Base-by-base conservation (phyloP, 208 protist genomes). In the Trypanosoma cruzi region DNA sequence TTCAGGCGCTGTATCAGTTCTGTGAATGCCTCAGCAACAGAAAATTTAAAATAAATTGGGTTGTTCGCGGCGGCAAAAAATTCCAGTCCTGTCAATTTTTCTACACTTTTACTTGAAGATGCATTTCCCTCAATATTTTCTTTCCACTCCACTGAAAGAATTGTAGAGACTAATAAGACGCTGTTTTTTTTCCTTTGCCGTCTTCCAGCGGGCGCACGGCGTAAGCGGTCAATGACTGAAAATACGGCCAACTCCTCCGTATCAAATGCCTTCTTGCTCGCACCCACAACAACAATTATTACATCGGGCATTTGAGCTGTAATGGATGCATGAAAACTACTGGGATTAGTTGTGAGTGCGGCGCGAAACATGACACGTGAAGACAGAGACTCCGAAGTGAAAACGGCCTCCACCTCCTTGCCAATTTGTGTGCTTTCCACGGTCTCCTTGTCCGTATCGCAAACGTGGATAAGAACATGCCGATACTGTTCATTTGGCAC, bases 401-500 rank as follows among this genome's bases (percentile, higher is more conserved):
- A 69, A 31, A 54, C 20, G 8, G 62, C 26, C 36, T 75, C 48
- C 37, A 75, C 46, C 31, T 62, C 46, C 46, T 64, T 69, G 20
- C 54, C 53, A n/a, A 68, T 11, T 54, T 57, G 18, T 26, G 14
- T 67, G 44, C 4, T 13, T 26, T 62, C 70, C 28, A 31, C 0
- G 2, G n/a, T 24, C 13, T 37, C 56, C 24, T 56, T 28, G 22
- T 34, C 55, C 2, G 13, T 29, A 42, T 44, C 28, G 20, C 68
- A 31, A 0, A 75, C 31, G 31, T 75, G 56, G 32, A 75, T 75
- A 24, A 68, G 44, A 29, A 75, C 55, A 42, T 69, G 20, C 8
- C 44, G 20, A 42, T 31, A 72, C 8, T 44, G 4, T n/a, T 48
- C 36, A 8, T 59, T 32, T 32, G 29, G 24, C 44, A 20, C 44